phyloP scores from a whole-genome alignment of 768 basidiomycete species.

The Serendipita sp. region DNA sequence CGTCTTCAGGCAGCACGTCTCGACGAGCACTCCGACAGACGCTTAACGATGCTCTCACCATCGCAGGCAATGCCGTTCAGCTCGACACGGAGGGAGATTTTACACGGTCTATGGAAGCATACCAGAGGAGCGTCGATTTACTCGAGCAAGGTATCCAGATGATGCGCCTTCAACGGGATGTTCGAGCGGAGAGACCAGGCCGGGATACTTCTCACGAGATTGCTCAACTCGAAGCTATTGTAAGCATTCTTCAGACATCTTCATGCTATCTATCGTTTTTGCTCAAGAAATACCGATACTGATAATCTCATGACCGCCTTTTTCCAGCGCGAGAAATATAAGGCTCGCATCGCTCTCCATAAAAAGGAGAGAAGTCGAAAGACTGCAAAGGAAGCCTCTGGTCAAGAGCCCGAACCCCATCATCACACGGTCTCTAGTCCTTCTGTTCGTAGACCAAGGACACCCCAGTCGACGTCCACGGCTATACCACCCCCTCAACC shows the following conservation, averaged over 20 bases:
- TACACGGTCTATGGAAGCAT: conserved; percentile 3
- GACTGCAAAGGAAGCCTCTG: not conserved
- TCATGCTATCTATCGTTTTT: not conserved
- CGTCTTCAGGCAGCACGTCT: not conserved
- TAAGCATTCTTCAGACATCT: not conserved
- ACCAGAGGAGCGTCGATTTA: not conserved
- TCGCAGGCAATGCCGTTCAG: not conserved
- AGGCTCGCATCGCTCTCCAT: not conserved
- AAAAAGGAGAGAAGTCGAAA: not conserved
- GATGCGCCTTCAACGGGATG: not conserved
- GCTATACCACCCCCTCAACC: not conserved
- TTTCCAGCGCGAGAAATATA: conserved; percentile 2
- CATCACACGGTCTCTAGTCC: not conserved
- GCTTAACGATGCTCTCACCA: conserved; percentile 1
- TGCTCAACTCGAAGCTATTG: not conserved
- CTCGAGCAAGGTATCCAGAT: not conserved
- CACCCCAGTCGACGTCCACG: not conserved
- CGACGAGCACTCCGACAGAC: not conserved
- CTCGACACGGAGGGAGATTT: not conserved
- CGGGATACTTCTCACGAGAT: conserved; percentile 2
- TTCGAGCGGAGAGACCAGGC: not conserved
- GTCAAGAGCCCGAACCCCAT: not conserved
- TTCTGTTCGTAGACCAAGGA: not conserved
- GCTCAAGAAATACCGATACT: not conserved
- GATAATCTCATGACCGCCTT: not conserved